phyloP scores from a whole-genome alignment of 805 yeast genomes.

The Candida tallmaniae region DNA sequence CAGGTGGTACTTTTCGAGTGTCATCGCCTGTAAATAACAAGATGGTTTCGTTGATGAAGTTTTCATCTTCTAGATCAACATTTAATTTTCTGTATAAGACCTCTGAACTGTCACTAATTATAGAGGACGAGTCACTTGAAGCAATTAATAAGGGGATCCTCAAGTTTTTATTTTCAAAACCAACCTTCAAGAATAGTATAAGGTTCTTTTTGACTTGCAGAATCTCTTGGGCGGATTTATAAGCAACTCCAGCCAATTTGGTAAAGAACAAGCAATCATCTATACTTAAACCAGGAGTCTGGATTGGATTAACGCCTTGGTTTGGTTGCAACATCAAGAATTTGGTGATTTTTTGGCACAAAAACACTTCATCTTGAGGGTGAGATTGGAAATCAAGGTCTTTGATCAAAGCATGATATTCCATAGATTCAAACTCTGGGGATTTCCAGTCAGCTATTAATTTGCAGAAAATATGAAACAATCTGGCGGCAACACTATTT shows the following conservation, averaged over 20 bases:
- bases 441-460: slow-evolving; percentile 44
- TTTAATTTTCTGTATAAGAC: slow-evolving; percentile 46
- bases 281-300: slow-evolving; percentile 61
- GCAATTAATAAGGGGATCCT: slow-evolving; percentile 58
- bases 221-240: slow-evolving; percentile 45
- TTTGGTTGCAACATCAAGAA: slow-evolving; percentile 55
- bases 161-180: slow-evolving; percentile 33
- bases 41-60: slow-evolving; percentile 42
- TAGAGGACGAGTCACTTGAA: slow-evolving; percentile 53
- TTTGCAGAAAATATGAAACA: slow-evolving; percentile 58
- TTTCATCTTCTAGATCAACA: slow-evolving; percentile 48
- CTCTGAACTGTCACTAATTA: slow-evolving; percentile 52
- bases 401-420: slow-evolving; percentile 30
- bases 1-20: slow-evolving; percentile 45
- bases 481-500: slow-evolving; percentile 44
- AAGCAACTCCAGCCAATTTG: slow-evolving; percentile 60
- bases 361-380: slow-evolving; percentile 38
- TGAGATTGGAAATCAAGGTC: slow-evolving; percentile 32
- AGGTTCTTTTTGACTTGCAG: slow-evolving; percentile 22
- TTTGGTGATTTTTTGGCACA: slow-evolving; percentile 47
- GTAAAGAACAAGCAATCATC: slow-evolving; percentile 61
- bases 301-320: slow-evolving; percentile 19
- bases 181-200: slow-evolving; percentile 37
- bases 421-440: slow-evolving; percentile 44
- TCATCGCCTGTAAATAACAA: slow-evolving; percentile 49